Percentiles rank a stretch among this genome's conserved stretches.
These are phyloP conservation scores for Epichloe elymi DNA, from an alignment of 2,329 filamentous ascomycete species.

Conservation along the genomic window DNA sequence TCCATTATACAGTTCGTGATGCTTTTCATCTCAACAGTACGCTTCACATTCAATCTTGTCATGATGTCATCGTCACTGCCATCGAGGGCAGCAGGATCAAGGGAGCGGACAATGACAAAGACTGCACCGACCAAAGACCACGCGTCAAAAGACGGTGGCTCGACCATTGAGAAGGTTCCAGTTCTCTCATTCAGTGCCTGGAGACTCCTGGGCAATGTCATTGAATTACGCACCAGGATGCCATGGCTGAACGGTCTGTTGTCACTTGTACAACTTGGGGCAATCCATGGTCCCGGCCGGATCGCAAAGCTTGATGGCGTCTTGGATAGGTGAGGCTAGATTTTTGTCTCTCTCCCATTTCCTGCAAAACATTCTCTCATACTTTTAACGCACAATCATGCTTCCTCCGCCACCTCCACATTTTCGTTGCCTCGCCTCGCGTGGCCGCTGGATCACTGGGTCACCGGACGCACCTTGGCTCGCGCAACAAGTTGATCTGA, in stretches of 20 bases:
- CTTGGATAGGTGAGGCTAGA: slow-evolving; percentile 70
- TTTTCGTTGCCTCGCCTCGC: slow-evolving; percentile 20
- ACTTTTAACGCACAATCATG: not conserved
- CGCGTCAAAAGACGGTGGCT: not conserved
- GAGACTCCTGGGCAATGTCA: slow-evolving; percentile 56
- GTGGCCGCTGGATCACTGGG: slow-evolving; percentile 31
- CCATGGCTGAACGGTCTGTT: slow-evolving; percentile 74
- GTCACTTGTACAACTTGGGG: slow-evolving; percentile 62
- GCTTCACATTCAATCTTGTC: slow-evolving; percentile 51
- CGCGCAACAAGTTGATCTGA: not conserved
- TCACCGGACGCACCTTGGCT: slow-evolving; percentile 27
- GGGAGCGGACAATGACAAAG: slow-evolving; percentile 10
- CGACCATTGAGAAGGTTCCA: slow-evolving; percentile 34
- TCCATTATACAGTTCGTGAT: slow-evolving; percentile 41
- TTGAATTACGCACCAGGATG: slow-evolving; percentile 70
- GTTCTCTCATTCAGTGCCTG: slow-evolving; percentile 68
- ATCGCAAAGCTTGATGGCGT: slow-evolving; percentile 63
- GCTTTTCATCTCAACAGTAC: slow-evolving; percentile 46
- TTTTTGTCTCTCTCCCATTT: slow-evolving; percentile 8
- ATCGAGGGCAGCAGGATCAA: slow-evolving; percentile 26
- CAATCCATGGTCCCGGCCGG: slow-evolving; percentile 60
- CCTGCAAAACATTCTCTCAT: slow-evolving; percentile 8
- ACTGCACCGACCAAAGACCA: slow-evolving; percentile 5
- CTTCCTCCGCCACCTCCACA: not conserved
- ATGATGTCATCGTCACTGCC: slow-evolving; percentile 56